These are phyloP conservation scores for Aspergillus niger DNA, from an alignment of 2,329 filamentous ascomycete genomes.

Conservation along the genomic window DNA sequence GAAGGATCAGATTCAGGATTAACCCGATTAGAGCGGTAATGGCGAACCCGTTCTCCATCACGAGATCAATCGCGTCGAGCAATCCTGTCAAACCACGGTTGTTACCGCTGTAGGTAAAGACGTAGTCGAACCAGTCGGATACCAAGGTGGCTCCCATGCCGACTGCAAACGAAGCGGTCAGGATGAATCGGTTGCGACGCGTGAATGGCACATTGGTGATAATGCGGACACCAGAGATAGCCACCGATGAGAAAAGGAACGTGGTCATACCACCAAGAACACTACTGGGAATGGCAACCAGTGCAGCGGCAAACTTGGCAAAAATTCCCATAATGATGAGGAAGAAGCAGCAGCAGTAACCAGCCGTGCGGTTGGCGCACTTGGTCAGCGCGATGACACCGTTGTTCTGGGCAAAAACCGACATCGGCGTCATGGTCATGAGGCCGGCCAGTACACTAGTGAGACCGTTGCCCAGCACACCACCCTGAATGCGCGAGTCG, in stretches of 20 bases:
- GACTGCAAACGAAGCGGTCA: slow-evolving; percentile 62
- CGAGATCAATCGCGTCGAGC: slow-evolving; percentile 57
- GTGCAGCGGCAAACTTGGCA: slow-evolving; percentile 68
- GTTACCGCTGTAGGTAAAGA: slow-evolving; percentile 48
- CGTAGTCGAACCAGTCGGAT: slow-evolving; percentile 50
- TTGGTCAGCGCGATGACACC: slow-evolving; percentile 68
- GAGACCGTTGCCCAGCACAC: slow-evolving; percentile 67
- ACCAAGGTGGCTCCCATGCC: slow-evolving; percentile 58
- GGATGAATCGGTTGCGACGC: slow-evolving; percentile 66
- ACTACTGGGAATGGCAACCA: slow-evolving; percentile 63
- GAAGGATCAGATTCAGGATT: slow-evolving; percentile 70
- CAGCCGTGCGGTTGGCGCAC: slow-evolving; percentile 68
- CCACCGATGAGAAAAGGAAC: slow-evolving; percentile 68
- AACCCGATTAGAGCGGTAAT: slow-evolving; percentile 73
- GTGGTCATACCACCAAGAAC: slow-evolving; percentile 57
- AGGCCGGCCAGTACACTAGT: slow-evolving; percentile 65
- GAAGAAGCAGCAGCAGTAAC: slow-evolving; percentile 67
- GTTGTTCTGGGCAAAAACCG: slow-evolving; percentile 69
- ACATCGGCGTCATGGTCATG: slow-evolving; percentile 69
- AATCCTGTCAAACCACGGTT: slow-evolving; percentile 70
- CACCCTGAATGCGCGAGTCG: slow-evolving; percentile 70
- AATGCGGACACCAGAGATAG: slow-evolving; percentile 67
- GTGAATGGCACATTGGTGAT: slow-evolving; percentile 65
- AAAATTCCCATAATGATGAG: slow-evolving; percentile 70
- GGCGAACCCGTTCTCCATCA: slow-evolving; percentile 65